Conservation (phyloP, 2,329 filamentous ascomycete genomes). For the Phialocephala sp. region DNA sequence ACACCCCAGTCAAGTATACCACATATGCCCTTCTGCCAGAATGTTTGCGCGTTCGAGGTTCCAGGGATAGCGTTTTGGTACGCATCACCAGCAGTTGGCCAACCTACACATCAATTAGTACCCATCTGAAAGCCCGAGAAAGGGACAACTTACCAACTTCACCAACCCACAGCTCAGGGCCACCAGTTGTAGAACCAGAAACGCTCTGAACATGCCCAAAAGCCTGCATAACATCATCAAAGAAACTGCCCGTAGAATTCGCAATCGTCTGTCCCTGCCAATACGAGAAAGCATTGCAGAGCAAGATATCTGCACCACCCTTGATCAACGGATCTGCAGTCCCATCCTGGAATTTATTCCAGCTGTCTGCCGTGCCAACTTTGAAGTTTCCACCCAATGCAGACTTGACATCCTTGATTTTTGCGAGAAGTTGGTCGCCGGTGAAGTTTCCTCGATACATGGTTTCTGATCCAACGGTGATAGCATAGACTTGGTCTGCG, state of each 20-base stretch:
- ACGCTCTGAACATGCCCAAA: conserved; percentile 65
- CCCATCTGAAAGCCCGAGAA: background rate
- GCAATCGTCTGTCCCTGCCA: conserved; percentile 68
- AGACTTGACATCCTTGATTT: conserved; percentile 66
- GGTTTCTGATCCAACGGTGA: conserved; percentile 74
- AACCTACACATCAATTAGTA: conserved; percentile 45
- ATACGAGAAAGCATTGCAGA: conserved; percentile 75
- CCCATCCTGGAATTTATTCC: conserved; percentile 74
- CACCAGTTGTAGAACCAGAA: conserved; percentile 55
- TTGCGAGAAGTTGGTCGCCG: conserved; percentile 61
- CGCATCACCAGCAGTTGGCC: conserved; percentile 67
- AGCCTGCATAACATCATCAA: conserved; percentile 70
- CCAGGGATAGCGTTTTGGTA: conserved; percentile 67
- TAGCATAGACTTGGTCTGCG: conserved; percentile 66
- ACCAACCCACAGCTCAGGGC: conserved; percentile 70
- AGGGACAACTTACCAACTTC: conserved; percentile 57
- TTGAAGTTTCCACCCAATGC: conserved; percentile 58
- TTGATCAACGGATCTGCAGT: conserved; percentile 68
- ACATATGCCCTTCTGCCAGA: conserved; percentile 68
- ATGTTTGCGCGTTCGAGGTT: conserved; percentile 61
- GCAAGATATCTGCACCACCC: conserved; percentile 59
- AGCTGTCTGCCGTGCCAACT: conserved; percentile 73
- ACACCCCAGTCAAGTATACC: conserved; percentile 67
- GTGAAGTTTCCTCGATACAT: conserved; percentile 73
- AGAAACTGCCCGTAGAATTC: conserved; percentile 64